phyloP scores from a whole-genome alignment of 2,329 filamentous ascomycete species.

The Dothiorella sarmentorum region DNA sequence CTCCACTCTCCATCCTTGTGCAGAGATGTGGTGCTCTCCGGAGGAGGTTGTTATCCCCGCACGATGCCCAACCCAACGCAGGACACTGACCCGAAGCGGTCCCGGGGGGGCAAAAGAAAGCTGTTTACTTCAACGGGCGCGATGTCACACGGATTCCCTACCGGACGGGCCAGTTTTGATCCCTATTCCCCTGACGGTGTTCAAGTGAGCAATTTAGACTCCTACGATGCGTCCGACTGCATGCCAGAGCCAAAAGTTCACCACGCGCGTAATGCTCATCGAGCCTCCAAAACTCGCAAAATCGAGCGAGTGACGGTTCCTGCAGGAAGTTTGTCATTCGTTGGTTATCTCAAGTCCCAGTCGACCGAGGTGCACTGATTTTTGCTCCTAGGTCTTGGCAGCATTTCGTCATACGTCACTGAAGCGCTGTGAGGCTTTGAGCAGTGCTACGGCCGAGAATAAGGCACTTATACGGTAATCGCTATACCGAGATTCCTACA shows the following conservation, averaged over 20 bases:
- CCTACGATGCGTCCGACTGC: too few species aligned
- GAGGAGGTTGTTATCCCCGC: not conserved
- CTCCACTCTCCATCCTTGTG: not conserved
- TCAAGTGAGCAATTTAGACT: too few species aligned
- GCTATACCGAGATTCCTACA: not conserved
- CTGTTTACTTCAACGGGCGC: too few species aligned
- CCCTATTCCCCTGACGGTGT: too few species aligned
- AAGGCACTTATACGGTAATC: not conserved
- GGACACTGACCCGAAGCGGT: not conserved
- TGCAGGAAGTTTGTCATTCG: not conserved
- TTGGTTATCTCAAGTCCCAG: too few species aligned
- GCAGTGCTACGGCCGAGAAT: not conserved
- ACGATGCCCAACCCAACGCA: not conserved
- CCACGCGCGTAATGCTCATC: too few species aligned
- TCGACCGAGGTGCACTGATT: not conserved
- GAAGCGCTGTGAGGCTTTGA: not conserved
- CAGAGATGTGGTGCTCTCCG: not conserved
- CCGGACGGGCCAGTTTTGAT: too few species aligned
- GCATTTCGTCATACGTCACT: not conserved
- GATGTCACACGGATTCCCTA: too few species aligned
- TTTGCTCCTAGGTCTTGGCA: constrained; percentile 4
- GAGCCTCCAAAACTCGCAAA: too few species aligned
- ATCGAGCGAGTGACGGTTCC: too few species aligned
- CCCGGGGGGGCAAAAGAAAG: too few species aligned
- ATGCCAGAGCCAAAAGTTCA: too few species aligned